Conservation (phyloP, 192 early-diverging fungal genomes). For the Gamsiella multidivaricata region DNA sequence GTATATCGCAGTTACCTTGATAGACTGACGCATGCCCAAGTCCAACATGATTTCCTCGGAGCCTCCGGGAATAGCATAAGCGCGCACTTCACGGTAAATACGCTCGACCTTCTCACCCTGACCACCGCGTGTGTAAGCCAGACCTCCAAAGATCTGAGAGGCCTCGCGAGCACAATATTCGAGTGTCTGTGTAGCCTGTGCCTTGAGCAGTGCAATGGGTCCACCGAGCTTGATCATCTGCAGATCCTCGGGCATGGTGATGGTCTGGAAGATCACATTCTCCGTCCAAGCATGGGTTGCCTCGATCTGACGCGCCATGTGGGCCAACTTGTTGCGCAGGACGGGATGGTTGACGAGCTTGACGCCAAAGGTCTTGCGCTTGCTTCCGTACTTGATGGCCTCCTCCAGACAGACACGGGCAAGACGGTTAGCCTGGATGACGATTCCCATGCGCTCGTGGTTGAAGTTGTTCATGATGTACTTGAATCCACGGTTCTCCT, state of each 20-base stretch:
- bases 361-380: conserved; percentile 90
- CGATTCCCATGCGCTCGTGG: conserved; percentile 85
- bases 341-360: conserved; percentile 88
- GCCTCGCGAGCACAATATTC: conserved; percentile 92
- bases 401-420: conserved; percentile 91
- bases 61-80: conserved; percentile 87
- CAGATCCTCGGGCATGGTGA: conserved; percentile 70
- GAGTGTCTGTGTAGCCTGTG: conserved; percentile 86
- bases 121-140: conserved; percentile 83
- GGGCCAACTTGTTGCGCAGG: conserved; percentile 81
- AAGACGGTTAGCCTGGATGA: conserved; percentile 86
- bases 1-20: conserved; percentile 67
- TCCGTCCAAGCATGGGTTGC: conserved; percentile 90
- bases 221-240: conserved; percentile 85
- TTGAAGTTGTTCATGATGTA: conserved; percentile 84
- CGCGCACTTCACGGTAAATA: conserved; percentile 86
- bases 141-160: conserved; percentile 91
- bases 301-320: conserved; percentile 88
- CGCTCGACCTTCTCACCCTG: conserved; percentile 83
- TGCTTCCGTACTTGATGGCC: conserved; percentile 82
- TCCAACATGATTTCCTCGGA: conserved; percentile 93
- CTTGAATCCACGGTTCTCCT: conserved; percentile 89
- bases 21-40: conserved; percentile 80
- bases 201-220: conserved; percentile 87
- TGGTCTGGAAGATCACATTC: conserved; percentile 76